phyloP scores from a whole-genome alignment of 345 rosid species.

The Aquilaria yunnanensis region DNA sequence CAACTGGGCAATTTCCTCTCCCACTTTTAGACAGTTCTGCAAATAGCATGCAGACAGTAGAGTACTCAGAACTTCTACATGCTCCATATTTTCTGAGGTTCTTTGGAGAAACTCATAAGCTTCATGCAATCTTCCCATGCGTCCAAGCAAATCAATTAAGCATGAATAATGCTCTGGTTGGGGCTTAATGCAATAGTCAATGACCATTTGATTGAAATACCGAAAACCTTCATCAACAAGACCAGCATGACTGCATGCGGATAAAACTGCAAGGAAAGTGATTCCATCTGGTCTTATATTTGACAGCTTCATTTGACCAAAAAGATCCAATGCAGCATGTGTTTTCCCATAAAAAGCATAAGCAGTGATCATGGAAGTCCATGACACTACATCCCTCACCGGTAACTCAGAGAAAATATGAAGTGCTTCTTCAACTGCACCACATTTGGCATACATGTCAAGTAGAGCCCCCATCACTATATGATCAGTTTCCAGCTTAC shows the following conservation, averaged over 20 bases:
- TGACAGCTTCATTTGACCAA: constrained; percentile 41
- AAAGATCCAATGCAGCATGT: constrained; percentile 45
- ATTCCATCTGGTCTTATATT: constrained; percentile 48
- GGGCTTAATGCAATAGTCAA: constrained; percentile 33
- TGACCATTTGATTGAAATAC: constrained; percentile 41
- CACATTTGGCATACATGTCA: constrained; percentile 84
- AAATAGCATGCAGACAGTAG: constrained; percentile 53
- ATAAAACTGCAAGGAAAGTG: constrained; percentile 58
- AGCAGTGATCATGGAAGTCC: constrained; percentile 79
- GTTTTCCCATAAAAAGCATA: constrained; percentile 66
- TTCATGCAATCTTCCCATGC: constrained; percentile 59
- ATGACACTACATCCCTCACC: constrained; percentile 49
- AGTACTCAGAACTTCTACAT: constrained; percentile 54
- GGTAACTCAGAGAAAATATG: constrained; percentile 37
- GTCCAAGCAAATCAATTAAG: constrained; percentile 72
- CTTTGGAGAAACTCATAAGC: constrained; percentile 44
- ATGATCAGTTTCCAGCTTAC: constrained; percentile 30
- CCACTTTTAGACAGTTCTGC: constrained; percentile 39
- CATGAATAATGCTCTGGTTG: constrained; percentile 57
- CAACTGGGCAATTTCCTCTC: constrained; percentile 38
- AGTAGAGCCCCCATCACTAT: constrained; percentile 67
- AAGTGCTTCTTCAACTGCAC: constrained; percentile 57
- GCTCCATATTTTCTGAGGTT: constrained; percentile 30
- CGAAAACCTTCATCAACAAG: constrained; percentile 46
- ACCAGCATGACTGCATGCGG: constrained; percentile 72